phyloP scores from a whole-genome alignment of 352 stramenopile species.

The Globisporangium nodosum region DNA sequence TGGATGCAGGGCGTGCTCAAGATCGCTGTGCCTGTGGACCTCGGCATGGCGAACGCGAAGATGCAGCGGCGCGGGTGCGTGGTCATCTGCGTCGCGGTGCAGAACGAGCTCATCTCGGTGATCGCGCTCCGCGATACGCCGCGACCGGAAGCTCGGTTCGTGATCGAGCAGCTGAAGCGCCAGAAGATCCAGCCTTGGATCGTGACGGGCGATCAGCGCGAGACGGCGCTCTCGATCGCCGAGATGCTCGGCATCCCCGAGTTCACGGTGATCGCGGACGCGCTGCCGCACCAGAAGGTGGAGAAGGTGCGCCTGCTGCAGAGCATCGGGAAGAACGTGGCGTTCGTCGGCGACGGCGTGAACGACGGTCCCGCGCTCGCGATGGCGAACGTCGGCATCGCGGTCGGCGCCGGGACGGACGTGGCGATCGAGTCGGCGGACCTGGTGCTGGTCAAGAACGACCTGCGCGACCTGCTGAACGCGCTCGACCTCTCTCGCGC shows the following conservation, averaged over 20 bases:
- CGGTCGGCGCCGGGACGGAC: constrained; percentile 58
- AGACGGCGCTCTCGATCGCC: constrained; percentile 51
- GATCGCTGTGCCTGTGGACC: constrained; percentile 33
- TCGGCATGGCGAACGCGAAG: constrained; percentile 33
- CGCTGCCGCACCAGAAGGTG: constrained; percentile 70
- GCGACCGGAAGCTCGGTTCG: constrained; percentile 42
- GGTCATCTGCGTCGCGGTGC: constrained; percentile 51
- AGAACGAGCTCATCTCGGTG: constrained; percentile 42
- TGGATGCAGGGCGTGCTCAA: constrained; percentile 56
- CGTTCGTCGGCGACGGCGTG: constrained; percentile 70
- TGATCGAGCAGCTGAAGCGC: constrained; percentile 47
- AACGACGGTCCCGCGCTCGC: constrained; percentile 71
- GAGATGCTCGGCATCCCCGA: constrained; percentile 42
- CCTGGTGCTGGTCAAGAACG: constrained; percentile 68
- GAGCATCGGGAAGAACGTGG: constrained; percentile 61
- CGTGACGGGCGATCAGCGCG: constrained; percentile 67
- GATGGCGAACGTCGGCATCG: constrained; percentile 61
- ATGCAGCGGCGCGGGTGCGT: constrained; percentile 50
- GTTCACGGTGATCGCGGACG: constrained; percentile 54
- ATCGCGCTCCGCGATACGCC: constrained; percentile 48
- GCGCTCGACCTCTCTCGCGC: constrained; percentile 49
- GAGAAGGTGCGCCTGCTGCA: constrained; percentile 69
- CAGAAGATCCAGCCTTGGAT: constrained; percentile 68
- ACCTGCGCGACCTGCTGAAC: constrained; percentile 62
- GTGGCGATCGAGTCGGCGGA: constrained; percentile 68